Evolutionary conservation across 306 rosid species (phyloP).

Genomic region (Lithocarpus polystachyus): DNA sequence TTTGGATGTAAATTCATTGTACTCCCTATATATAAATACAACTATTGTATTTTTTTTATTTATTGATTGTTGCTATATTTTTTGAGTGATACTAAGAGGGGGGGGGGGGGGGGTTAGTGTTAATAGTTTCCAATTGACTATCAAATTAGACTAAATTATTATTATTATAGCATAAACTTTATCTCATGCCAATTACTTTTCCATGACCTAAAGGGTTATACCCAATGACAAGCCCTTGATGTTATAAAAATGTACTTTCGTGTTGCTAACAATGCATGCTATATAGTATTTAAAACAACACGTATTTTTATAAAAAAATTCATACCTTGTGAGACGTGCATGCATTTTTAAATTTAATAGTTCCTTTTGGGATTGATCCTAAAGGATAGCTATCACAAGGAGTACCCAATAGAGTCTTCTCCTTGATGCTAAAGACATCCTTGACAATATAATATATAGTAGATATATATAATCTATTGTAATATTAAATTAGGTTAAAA

Average conservation of each 20-base stretch:
- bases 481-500: neutral
- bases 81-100: neutral
- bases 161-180: neutral
- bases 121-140: neutral
- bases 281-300: neutral
- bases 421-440: neutral
- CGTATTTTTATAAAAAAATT: neutral
- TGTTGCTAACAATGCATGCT: neutral
- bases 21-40: neutral
- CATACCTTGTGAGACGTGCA: neutral
- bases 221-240: neutral
- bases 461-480: neutral
- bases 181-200: neutral
- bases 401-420: neutral
- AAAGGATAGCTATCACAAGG: neutral
- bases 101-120: neutral
- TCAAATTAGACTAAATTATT: neutral
- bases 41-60: neutral
- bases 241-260: neutral
- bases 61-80: neutral
- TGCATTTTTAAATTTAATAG: neutral
- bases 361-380: neutral
- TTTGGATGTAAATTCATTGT: no score
- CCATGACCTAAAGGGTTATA: neutral
- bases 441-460: neutral